Percentiles rank a stretch among this genome's conserved stretches.
These are phyloP conservation scores for Rhizopogon roseolus DNA, from an alignment of 768 basidiomycete species.

Conservation along the genomic window DNA sequence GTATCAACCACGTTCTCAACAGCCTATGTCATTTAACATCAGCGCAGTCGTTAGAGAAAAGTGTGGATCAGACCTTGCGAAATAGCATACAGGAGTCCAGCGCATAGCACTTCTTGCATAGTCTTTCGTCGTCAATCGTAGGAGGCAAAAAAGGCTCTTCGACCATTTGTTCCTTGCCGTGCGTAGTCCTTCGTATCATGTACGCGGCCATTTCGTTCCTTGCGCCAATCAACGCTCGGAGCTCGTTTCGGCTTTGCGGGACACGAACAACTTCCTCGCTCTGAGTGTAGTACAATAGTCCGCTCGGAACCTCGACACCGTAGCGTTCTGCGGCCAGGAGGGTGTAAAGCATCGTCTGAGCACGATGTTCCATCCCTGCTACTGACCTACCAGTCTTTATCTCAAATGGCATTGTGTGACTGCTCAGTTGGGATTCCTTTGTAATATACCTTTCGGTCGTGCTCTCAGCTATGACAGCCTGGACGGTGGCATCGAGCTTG, in stretches of 20 bases:
- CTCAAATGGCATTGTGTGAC: slow-evolving; percentile 69
- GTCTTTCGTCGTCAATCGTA: slow-evolving; percentile 76
- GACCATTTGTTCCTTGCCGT: slow-evolving; percentile 13
- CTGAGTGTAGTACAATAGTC: slow-evolving; percentile 93
- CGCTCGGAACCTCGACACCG: slow-evolving; percentile 71
- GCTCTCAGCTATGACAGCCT: slow-evolving; percentile 55
- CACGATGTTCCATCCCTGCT: slow-evolving; percentile 87
- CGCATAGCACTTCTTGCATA: slow-evolving; percentile 78
- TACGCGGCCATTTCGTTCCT: slow-evolving; percentile 84
- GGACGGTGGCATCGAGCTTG: slow-evolving; percentile 88
- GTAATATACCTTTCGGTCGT: slow-evolving; percentile 18
- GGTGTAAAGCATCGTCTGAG: slow-evolving; percentile 97
- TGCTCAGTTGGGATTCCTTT: slow-evolving; percentile 14
- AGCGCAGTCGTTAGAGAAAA: background rate
- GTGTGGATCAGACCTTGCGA: slow-evolving; percentile 54
- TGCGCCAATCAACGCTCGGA: slow-evolving; percentile 74
- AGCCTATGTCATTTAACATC: slow-evolving; percentile 37
- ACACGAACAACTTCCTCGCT: slow-evolving; percentile 84
- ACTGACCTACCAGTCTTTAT: slow-evolving; percentile 89
- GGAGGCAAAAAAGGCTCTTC: slow-evolving; percentile 71
- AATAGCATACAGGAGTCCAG: slow-evolving; percentile 92
- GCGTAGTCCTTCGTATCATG: slow-evolving; percentile 49
- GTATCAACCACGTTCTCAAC: slow-evolving; percentile 60
- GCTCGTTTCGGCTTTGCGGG: slow-evolving; percentile 73
- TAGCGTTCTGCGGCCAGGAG: slow-evolving; percentile 90